These are phyloP conservation scores for Elsinoe fawcettii DNA, from an alignment of 2,329 filamentous ascomycete species.

Conservation along the genomic window DNA sequence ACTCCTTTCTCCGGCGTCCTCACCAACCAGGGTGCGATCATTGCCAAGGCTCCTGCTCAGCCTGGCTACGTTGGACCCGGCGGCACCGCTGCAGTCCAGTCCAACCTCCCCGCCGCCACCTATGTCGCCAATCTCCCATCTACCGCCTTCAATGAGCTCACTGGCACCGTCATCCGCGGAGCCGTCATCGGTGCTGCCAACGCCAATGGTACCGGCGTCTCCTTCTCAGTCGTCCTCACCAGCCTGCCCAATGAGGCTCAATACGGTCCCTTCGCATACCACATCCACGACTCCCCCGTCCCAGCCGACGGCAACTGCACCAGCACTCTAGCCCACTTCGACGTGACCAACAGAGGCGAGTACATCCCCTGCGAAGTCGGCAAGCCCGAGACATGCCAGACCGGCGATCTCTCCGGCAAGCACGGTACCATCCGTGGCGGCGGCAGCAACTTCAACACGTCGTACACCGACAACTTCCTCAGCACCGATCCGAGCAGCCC, in stretches of 20 bases:
- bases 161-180: slow-evolving; percentile 17
- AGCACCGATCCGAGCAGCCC: slow-evolving; percentile 45
- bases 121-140: slow-evolving; percentile 16
- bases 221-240: slow-evolving; percentile 16
- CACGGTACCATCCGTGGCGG: slow-evolving; percentile 50
- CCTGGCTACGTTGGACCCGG: slow-evolving; percentile 11
- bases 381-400: slow-evolving; percentile 59
- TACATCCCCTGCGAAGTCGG: slow-evolving; percentile 50
- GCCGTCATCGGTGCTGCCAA: slow-evolving; percentile 11
- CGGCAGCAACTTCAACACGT: slow-evolving; percentile 21
- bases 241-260: slow-evolving; percentile 15
- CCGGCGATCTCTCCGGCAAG: slow-evolving; percentile 71
- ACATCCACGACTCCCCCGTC: slow-evolving; percentile 62
- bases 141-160: slow-evolving; percentile 17
- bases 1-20: slow-evolving; percentile 19
- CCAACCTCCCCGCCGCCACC: slow-evolving; percentile 14
- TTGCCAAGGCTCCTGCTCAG: slow-evolving; percentile 15
- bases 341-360: slow-evolving; percentile 61
- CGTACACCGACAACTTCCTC: slow-evolving; percentile 52
- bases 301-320: slow-evolving; percentile 64
- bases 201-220: slow-evolving; percentile 13
- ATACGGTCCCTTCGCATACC: slow-evolving; percentile 45
- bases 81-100: slow-evolving; percentile 14
- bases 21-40: slow-evolving; percentile 20
- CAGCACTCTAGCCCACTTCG: slow-evolving; percentile 57